Base-by-base conservation (phyloP, 805 yeast genomes). In the Kodamaea nitidulidarum region DNA sequence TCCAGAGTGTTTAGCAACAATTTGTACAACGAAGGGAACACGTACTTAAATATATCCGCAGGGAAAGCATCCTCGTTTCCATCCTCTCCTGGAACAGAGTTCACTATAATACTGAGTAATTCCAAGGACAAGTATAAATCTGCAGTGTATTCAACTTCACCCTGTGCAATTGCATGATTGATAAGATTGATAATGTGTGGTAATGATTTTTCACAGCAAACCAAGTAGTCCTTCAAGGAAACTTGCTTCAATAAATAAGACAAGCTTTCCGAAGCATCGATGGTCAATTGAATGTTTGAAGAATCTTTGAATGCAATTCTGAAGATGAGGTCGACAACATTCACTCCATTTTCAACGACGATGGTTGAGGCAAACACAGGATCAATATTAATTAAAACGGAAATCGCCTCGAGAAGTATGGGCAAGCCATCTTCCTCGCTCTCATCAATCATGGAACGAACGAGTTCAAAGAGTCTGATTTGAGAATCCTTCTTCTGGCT, bases 341-440 rank as follows among this genome's bases (percentile, higher is more conserved):
- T 67, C 4, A 50, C 41, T 2, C 46, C 47, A 4, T 40, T 40
- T 3, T 36, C 48, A n/a, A 53, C 30, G 6, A 36, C 22, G 2
- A 44, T 43, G 6, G 43, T 49, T 4, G 61, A 47, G 5, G 71
- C 67, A 16, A 39, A 40, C 2, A 21, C 21, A 7, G 55, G 56
- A 40, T 60, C 57, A 14, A 66, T 51, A 35, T 70, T 67, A 28
- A 84, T 73, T 1, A 80, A 75, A 2, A 73, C 68, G 1, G 80
- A 69, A n/a, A 85, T 58, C 0, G 84, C 74, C 54, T 88, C 96
- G 9, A 85, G 70, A 30, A 90, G 59, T 34, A 84, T 70, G 1
- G 88, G 76, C 25, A 84, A 78, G 0, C 95, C 75, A 51, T 90
- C 98, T 33, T 87, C 96, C 32, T 80, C 84, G 0, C 93, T 75